Percentiles rank a stretch among this genome's conserved stretches.
Conservation (phyloP, 345 rosid species). For the Eucalyptus sp. region DNA sequence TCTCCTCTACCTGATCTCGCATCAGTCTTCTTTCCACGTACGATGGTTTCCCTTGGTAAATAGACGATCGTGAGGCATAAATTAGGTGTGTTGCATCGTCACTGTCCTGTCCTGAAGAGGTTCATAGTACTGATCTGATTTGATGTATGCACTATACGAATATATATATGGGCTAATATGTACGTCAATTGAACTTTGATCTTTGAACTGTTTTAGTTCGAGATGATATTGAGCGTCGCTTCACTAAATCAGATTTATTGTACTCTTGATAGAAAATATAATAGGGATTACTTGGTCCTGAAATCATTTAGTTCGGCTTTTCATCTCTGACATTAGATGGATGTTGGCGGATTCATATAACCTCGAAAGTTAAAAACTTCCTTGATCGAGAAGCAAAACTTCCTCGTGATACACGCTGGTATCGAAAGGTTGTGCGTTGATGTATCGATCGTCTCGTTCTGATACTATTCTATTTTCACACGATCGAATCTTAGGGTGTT, state of each 20-base stretch:
- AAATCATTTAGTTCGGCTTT: background rate
- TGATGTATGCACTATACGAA: background rate
- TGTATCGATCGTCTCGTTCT: background rate
- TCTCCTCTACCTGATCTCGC: slow-evolving; percentile 40
- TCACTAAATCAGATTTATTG: background rate
- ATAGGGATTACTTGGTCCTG: background rate
- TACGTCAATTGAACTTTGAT: background rate
- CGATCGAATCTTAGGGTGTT: background rate
- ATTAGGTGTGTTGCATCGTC: background rate
- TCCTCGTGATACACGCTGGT: background rate
- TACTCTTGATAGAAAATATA: background rate
- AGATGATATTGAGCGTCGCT: background rate
- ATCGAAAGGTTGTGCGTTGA: background rate
- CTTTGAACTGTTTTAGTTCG: background rate
- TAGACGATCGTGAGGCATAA: background rate
- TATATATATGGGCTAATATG: background rate
- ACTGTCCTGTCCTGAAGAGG: background rate
- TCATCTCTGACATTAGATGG: background rate
- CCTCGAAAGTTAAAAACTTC: background rate
- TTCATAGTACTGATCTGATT: background rate
- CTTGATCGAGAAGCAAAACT: background rate
- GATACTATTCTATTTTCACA: background rate
- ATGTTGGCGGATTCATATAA: background rate
- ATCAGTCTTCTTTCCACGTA: slow-evolving; percentile 41
- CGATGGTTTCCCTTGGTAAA: slow-evolving; percentile 42